These are phyloP conservation scores for Strigomonas culicis DNA, from an alignment of 208 protist genomes.

Conservation along the genomic window DNA sequence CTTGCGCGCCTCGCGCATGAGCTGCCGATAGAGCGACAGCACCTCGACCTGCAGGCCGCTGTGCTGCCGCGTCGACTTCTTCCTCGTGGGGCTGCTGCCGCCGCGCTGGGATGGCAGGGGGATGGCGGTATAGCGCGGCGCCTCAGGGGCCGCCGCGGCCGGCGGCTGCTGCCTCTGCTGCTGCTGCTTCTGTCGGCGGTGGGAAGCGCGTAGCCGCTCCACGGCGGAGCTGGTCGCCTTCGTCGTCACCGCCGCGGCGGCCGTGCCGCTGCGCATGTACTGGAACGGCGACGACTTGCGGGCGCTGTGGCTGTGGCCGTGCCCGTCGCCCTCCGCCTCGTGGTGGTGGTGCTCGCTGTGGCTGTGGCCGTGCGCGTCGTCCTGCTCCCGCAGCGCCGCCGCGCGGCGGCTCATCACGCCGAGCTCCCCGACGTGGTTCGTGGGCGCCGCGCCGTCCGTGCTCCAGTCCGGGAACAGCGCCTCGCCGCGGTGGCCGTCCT, in stretches of 20 bases:
- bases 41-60: slow-evolving; percentile 84
- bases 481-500: too few species aligned
- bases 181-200: slow-evolving; percentile 8
- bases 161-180: slow-evolving; percentile 10
- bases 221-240: slow-evolving; percentile 3
- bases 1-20: slow-evolving; percentile 50
- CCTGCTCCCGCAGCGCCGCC: slow-evolving; percentile 7
- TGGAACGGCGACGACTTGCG: background rate
- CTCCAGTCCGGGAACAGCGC: too few species aligned
- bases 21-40: slow-evolving; percentile 56
- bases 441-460: slow-evolving; percentile 20
- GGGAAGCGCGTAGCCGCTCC: slow-evolving; percentile 10
- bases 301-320: slow-evolving; percentile 3
- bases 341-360: slow-evolving; percentile 9
- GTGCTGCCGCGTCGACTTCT: slow-evolving; percentile 22
- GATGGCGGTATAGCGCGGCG: background rate
- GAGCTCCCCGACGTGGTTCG: slow-evolving; percentile 51
- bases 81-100: background rate
- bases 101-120: background rate
- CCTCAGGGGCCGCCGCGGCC: background rate
- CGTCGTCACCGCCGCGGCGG: background rate
- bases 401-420: slow-evolving; percentile 46
- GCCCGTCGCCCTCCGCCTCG: background rate
- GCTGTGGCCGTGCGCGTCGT: background rate
- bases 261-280: background rate